Evolutionary conservation across 2,329 filamentous ascomycete genomes (phyloP).

Genomic region (Ambrosiella cleistominuta): DNA sequence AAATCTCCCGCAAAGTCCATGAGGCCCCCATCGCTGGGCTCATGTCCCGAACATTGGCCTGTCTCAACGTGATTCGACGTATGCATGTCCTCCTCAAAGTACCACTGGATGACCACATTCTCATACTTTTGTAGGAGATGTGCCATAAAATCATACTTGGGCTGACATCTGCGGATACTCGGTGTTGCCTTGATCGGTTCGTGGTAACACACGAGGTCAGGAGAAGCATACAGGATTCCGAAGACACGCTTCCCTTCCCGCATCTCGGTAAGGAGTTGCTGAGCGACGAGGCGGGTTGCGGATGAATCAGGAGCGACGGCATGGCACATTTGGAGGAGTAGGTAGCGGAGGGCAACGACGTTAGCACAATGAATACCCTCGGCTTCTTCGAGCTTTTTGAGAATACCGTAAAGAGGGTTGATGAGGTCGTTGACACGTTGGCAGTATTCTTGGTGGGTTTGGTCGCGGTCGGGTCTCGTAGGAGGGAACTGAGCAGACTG

Average conservation of each 20-base stretch:
- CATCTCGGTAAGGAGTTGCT: constrained; percentile 23
- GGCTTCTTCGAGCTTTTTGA: constrained; percentile 22
- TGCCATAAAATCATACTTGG: constrained; percentile 24
- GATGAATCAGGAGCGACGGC: constrained; percentile 21
- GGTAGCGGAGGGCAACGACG: constrained; percentile 24
- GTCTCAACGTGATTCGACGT: constrained; percentile 20
- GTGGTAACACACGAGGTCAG: constrained; percentile 27
- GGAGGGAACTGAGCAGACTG: not conserved
- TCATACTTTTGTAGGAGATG: constrained; percentile 23
- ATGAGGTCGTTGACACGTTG: constrained; percentile 24
- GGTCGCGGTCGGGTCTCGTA: constrained; percentile 4
- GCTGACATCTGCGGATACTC: constrained; percentile 26
- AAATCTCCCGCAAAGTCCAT: not conserved
- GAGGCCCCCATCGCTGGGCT: not conserved
- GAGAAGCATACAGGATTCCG: constrained; percentile 21
- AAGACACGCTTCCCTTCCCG: constrained; percentile 22
- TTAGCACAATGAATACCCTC: constrained; percentile 21
- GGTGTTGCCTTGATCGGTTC: constrained; percentile 28
- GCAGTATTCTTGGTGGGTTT: constrained; percentile 22
- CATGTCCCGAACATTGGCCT: not conserved
- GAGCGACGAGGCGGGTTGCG: constrained; percentile 21
- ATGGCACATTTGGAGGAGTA: constrained; percentile 25
- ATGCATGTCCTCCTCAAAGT: constrained; percentile 29
- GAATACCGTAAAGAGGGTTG: constrained; percentile 21
- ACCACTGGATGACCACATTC: constrained; percentile 23